Evolutionary conservation across 164 flowering plant species (phyloP), one percentile per base, ranked within the genome.

Genomic region (Pachysandra terminalis): DNA sequence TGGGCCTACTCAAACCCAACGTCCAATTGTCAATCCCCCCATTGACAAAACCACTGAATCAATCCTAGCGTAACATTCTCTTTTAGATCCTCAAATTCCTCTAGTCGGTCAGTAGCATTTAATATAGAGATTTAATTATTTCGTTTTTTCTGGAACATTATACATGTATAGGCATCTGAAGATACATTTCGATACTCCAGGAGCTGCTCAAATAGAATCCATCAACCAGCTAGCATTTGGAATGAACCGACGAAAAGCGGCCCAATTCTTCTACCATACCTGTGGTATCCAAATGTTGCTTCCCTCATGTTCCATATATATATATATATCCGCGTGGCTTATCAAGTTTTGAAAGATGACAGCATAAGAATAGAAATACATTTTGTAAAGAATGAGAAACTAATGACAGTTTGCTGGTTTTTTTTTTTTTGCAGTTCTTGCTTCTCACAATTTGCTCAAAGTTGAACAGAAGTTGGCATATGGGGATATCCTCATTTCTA

Each of bases 191-290:
- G 98, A 89, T n/a, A 78, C 86, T 16, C 90, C 95, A 0, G 93
- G 91, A 67, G 82, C 85, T 21, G 77, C 89, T 37, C 74, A 67
- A 66, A 62, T 60, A 9, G 96, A 89, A 75, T 92, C 97, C 37
- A 68, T 95, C 64, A 71, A 89, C 81, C 78, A 83, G 53, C 78
- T 92, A 26, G 84, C 96, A 17, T 65, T 35, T 65, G 99, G 97
- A 65, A 83, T 89, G 92, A 80, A 74, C 80, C 73, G 81, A 61
- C 84, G 73, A 67, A 80, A 71, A 70, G 99, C 99, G 23, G 94
- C 99, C 54, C 77, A 71, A 60, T 85, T 95, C 51, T 92, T 95
- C 71, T 92, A 90, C 76, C 97, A 95, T 67, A 90, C 88, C 26
- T 92, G 91, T 71, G 97, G 99, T 95, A 87, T 27, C 9, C 49